A percentile compares a stretch with the other conserved stretches of the same genome.
phyloP scores from a whole-genome alignment of 495 filamentous ascomycete genomes.

The Xylaria intraflava region DNA sequence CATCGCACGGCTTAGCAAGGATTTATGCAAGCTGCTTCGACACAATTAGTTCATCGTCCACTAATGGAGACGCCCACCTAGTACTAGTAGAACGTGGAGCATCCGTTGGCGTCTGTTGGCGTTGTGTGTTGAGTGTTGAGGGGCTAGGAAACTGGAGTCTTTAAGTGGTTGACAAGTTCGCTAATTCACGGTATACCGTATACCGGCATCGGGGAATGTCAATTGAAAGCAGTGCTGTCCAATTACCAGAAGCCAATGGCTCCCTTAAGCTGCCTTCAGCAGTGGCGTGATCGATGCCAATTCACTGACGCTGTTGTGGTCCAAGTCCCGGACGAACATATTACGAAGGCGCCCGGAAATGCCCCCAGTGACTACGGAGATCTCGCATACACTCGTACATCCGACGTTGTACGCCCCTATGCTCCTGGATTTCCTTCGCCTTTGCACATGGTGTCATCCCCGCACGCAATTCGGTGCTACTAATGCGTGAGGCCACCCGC shows the following conservation, averaged over 20 bases:
- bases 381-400: neutral
- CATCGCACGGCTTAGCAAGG: neutral
- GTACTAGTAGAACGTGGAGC: neutral
- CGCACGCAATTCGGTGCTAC: constrained; percentile 15
- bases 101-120: no score
- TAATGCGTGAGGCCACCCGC: constrained; percentile 12
- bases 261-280: neutral
- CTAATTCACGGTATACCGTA: constrained; percentile 1
- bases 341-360: neutral
- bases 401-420: neutral
- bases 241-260: neutral
- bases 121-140: neutral
- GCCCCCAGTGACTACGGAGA: constrained; percentile 7
- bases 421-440: neutral
- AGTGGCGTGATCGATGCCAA: neutral
- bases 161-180: neutral
- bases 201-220: constrained; percentile 1
- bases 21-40: neutral
- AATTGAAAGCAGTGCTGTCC: neutral
- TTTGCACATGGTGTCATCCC: constrained; percentile 14
- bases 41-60: neutral
- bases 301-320: neutral
- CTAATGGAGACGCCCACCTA: neutral
- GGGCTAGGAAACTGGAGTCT: neutral
- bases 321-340: neutral